A percentile compares a stretch with the other conserved stretches of the same genome.
Conservation (phyloP, 2,329 filamentous ascomycete genomes). For the Hymenotorrendiella dingleyae region DNA sequence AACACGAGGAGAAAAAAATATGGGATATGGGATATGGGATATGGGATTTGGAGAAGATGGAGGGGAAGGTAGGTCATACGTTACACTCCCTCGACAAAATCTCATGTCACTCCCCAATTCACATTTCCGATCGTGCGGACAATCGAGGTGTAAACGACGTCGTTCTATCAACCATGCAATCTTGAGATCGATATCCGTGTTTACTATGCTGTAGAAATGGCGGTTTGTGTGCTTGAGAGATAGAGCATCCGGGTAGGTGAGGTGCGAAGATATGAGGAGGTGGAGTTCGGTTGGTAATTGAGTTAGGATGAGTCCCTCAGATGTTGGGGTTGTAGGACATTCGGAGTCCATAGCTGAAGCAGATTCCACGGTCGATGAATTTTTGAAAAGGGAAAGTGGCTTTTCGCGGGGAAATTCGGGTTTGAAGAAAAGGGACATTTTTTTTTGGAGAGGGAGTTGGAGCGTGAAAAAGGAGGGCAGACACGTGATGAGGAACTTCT, state of each 20-base stretch:
- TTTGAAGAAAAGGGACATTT: too few relatives aligned
- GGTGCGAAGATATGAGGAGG: constrained; percentile 50
- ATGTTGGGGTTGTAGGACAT: too few relatives aligned
- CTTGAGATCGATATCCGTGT: constrained; percentile 60
- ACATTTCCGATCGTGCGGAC: constrained; percentile 52
- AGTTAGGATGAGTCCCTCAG: constrained; percentile 6
- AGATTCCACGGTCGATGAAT: too few relatives aligned
- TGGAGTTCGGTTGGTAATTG: constrained; percentile 62
- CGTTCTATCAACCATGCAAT: constrained; percentile 64
- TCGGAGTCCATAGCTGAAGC: too few relatives aligned
- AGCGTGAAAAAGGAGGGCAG: too few relatives aligned
- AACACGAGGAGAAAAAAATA: not conserved
- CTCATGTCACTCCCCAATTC: constrained; percentile 53
- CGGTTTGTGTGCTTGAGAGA: constrained; percentile 62
- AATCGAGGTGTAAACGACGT: constrained; percentile 56
- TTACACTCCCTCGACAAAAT: constrained; percentile 55
- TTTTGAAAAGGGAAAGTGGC: too few relatives aligned
- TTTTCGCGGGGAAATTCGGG: too few relatives aligned
- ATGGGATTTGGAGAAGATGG: not conserved
- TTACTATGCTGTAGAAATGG: constrained; percentile 58
- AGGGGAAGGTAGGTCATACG: constrained; percentile 35
- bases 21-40: not conserved
- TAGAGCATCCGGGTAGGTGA: constrained; percentile 65
- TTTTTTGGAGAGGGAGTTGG: too few relatives aligned
- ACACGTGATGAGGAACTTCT: too few relatives aligned